Evolutionary conservation across 495 filamentous ascomycete species (phyloP), one percentile per base, ranked within the genome.

Genomic region (Aspergillus homomorphus): DNA sequence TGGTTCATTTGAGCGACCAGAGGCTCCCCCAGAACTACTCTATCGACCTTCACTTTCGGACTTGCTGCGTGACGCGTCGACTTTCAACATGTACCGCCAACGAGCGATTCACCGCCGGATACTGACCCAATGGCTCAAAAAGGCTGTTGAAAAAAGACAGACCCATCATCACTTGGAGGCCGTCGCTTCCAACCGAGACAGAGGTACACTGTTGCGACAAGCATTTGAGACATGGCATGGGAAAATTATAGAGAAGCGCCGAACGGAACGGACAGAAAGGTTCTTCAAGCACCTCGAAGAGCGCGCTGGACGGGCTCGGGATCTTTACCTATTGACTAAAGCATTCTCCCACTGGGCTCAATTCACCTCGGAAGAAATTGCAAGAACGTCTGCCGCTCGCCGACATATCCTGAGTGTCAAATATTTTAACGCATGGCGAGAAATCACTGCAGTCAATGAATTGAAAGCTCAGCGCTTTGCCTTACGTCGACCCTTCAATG

Each of bases 401-500:
- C 72, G 81, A 59, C 88, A 89, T 68, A 81, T 92, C 22, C 72
- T 92, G 14, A 75, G 85, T 59, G 80, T 84, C 55, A 86, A 85
- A 55, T 91, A 87, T 63, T 94, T 92, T 67, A 84, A 86, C 62
- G 85, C 85, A 3, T 94, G 89, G 89, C 80, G 84, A 33, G 84
- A 84, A 45, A 85, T 91, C 48, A 91, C 89, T 12, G 79, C 78
- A 7, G 83, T 88, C 45, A 88, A 90, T 62, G 77, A 87, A 56
- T 64, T 84, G 28, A 91, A 89, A 67, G 82, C 86, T 2, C 82
- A 84, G 43, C 77, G 83, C 10, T 87, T 87, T 55, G 74, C 79
- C 12, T 58, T 86, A 7, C 76, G 76, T 43, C 83, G 80, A 50
- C 86, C 85, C 30, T 80, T 88, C 56, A 65, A 69, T 30, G 56